Percentiles rank a stretch among this genome's conserved stretches.
phyloP scores from a whole-genome alignment of 2,329 filamentous ascomycete genomes.

The Teratosphaeria destructans region DNA sequence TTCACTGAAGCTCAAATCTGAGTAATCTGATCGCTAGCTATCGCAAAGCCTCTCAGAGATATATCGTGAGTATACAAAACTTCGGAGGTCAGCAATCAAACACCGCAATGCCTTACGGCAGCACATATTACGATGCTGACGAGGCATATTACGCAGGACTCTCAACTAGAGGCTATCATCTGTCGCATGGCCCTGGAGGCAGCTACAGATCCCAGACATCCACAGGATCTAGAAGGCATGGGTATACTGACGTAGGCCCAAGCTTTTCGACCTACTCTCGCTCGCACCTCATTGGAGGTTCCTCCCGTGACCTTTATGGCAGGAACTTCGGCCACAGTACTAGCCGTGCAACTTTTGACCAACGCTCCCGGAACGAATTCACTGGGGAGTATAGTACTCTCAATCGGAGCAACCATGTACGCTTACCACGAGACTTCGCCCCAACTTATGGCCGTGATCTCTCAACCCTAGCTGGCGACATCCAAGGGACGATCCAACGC shows the following conservation, averaged over 20 bases:
- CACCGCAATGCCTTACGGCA: neutral
- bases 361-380: neutral
- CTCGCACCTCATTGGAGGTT: neutral
- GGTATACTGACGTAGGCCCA: neutral
- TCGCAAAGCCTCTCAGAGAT: neutral
- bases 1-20: neutral
- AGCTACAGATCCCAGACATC: neutral
- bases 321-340: neutral
- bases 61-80: neutral
- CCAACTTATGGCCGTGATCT: neutral
- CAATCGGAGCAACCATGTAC: neutral
- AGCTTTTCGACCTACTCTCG: neutral
- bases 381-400: neutral
- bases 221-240: neutral
- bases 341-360: neutral
- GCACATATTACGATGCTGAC: neutral
- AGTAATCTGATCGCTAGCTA: neutral
- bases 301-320: neutral
- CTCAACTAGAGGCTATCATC: neutral
- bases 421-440: neutral
- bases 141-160: neutral
- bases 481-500: neutral
- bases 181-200: neutral
- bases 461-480: neutral
- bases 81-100: neutral